Evolutionary conservation across 805 yeast genomes (phyloP).

Genomic region (Nakazawaea siamensis): DNA sequence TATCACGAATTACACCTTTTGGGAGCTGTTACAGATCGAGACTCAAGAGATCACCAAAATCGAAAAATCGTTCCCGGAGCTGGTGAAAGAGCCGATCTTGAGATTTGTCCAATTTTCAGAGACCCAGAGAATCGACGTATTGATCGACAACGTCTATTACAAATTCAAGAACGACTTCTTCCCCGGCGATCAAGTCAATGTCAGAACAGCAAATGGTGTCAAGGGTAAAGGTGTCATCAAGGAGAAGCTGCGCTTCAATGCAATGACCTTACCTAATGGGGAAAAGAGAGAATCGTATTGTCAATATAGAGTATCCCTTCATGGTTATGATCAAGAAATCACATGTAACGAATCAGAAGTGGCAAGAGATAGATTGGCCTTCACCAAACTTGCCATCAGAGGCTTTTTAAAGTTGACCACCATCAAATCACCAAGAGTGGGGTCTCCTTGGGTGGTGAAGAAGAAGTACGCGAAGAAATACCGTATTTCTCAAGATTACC

Average conservation of each 20-base stretch:
- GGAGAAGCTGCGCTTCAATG: constrained; percentile 77
- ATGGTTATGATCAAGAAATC: constrained; percentile 37
- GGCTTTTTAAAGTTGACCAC: constrained; percentile 79
- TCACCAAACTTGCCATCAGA: constrained; percentile 84
- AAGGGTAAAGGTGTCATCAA: constrained; percentile 54
- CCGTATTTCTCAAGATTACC: constrained; percentile 54
- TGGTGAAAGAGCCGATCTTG: constrained; percentile 86
- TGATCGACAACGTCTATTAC: constrained; percentile 81
- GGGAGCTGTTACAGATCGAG: constrained; percentile 82
- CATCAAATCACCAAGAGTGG: constrained; percentile 71
- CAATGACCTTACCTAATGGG: constrained; percentile 29
- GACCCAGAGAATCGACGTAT: constrained; percentile 71
- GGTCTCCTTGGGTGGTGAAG: constrained; percentile 95
- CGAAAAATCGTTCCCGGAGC: constrained; percentile 81
- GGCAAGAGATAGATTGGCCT: constrained; percentile 74
- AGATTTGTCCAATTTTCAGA: constrained; percentile 76
- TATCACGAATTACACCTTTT: constrained; percentile 81
- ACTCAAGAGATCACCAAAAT: constrained; percentile 53
- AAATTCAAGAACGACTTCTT: constrained; percentile 75
- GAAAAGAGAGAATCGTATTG: constrained; percentile 35
- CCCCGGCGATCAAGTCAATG: constrained; percentile 79
- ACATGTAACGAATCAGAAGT: constrained; percentile 70
- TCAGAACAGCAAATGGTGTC: constrained; percentile 27
- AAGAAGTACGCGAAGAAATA: constrained; percentile 64
- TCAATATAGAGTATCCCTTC: constrained; percentile 63